These are phyloP conservation scores for Gregarina niphandrodes DNA, from an alignment of 169 alveolate species.

Conservation along the genomic window DNA sequence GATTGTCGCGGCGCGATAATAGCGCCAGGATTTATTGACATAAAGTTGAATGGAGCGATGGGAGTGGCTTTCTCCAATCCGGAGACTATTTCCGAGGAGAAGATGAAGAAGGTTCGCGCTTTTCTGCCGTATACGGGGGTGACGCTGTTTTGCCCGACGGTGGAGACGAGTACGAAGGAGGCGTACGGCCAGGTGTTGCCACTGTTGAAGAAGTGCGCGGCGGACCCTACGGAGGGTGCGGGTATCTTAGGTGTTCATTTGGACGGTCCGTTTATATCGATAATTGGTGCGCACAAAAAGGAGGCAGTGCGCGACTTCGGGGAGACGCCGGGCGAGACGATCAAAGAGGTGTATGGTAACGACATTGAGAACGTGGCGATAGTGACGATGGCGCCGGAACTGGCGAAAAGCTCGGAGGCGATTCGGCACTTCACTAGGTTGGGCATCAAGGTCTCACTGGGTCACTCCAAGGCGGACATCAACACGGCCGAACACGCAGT, in stretches of 20 bases:
- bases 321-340: neutral
- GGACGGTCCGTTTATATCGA: slow-evolving; percentile 1
- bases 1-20: slow-evolving; percentile 1
- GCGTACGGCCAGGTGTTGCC: neutral
- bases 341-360: neutral
- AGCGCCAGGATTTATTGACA: neutral
- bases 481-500: neutral
- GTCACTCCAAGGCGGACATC: neutral
- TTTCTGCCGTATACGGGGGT: neutral
- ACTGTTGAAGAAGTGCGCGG: neutral
- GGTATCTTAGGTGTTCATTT: neutral
- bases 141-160: slow-evolving; percentile 1
- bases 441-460: neutral
- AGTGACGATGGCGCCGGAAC: slow-evolving; percentile 1
- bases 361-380: neutral
- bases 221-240: neutral
- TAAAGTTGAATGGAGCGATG: neutral
- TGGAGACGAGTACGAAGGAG: neutral
- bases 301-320: neutral
- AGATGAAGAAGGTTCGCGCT: neutral
- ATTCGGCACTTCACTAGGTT: neutral
- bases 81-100: neutral
- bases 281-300: neutral
- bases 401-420: neutral
- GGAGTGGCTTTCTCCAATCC: neutral